A percentile compares a stretch with the other conserved stretches of the same genome.
Conservation (phyloP, 345 rosid species). For the Salix purpurea region DNA sequence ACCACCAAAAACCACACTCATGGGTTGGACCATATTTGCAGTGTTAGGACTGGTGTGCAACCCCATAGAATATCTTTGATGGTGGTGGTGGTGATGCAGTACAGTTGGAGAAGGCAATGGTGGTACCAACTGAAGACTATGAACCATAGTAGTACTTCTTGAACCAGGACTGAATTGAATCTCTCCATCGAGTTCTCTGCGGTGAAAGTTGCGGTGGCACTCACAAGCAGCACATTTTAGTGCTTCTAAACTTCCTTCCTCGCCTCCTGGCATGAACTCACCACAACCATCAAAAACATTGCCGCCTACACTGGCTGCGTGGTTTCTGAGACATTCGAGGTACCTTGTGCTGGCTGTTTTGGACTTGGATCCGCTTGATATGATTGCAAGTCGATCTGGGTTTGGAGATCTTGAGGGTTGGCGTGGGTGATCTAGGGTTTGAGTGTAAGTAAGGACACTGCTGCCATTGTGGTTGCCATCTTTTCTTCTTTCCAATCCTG, state of each 20-base stretch:
- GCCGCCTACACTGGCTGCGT: slow-evolving; percentile 85
- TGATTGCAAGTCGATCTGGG: slow-evolving; percentile 33
- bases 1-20: slow-evolving; percentile 64
- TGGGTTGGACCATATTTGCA: slow-evolving; percentile 52
- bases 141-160: slow-evolving; percentile 29
- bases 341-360: slow-evolving; percentile 39
- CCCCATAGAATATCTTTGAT: slow-evolving; percentile 30
- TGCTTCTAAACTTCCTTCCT: slow-evolving; percentile 75
- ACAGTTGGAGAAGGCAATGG: slow-evolving; percentile 40
- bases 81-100: slow-evolving; percentile 30
- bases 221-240: slow-evolving; percentile 90
- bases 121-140: slow-evolving; percentile 55
- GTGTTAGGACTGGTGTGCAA: slow-evolving; percentile 42
- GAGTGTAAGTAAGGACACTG: slow-evolving; percentile 40
- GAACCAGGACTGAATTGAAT: slow-evolving; percentile 28
- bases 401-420: slow-evolving; percentile 31
- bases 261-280: slow-evolving; percentile 96
- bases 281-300: slow-evolving; percentile 85
- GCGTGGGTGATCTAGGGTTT: slow-evolving; percentile 70
- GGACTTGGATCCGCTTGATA: slow-evolving; percentile 35
- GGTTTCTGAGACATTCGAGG: slow-evolving; percentile 87
- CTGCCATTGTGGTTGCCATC: slow-evolving; percentile 45
- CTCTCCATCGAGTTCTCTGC: slow-evolving; percentile 63
- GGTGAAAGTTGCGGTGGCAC: slow-evolving; percentile 94
- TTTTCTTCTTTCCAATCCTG: slow-evolving; percentile 42